A percentile compares a stretch with the other conserved stretches of the same genome.
phyloP scores from a whole-genome alignment of 495 filamentous ascomycete species.

The Jackrogersella multiformis region DNA sequence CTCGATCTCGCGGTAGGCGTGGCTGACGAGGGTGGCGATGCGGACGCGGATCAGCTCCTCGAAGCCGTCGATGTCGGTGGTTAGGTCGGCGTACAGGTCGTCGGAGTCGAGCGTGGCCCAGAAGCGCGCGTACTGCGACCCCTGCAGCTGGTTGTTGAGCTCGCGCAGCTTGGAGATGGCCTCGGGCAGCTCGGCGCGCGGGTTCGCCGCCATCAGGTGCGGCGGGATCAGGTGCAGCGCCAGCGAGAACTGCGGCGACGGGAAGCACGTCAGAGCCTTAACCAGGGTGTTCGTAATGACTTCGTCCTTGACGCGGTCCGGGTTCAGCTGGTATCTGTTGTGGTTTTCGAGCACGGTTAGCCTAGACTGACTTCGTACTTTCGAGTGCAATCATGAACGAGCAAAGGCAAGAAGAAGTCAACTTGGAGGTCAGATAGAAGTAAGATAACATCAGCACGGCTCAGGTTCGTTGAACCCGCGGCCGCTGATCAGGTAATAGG shows the following conservation, averaged over 20 bases:
- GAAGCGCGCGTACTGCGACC: constrained; percentile 87
- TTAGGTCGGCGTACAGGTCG: constrained; percentile 94
- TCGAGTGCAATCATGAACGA: neutral
- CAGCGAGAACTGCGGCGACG: constrained; percentile 92
- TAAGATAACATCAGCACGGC: constrained; percentile 65
- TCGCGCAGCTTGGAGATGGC: constrained; percentile 87
- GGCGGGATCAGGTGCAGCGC: constrained; percentile 86
- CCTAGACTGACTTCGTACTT: neutral
- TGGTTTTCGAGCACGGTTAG: constrained; percentile 20
- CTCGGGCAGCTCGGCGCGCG: constrained; percentile 72
- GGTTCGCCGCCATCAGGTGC: constrained; percentile 53
- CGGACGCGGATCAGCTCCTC: constrained; percentile 94
- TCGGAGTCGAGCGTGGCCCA: constrained; percentile 93
- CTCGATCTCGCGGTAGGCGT: constrained; percentile 85
- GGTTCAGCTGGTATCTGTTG: constrained; percentile 99
- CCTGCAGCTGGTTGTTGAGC: constrained; percentile 85
- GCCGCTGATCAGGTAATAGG: constrained; percentile 91
- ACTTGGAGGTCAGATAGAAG: constrained; percentile 68
- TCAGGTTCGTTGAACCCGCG: constrained; percentile 55
- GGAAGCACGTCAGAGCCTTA: constrained; percentile 97
- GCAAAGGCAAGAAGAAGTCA: constrained; percentile 15
- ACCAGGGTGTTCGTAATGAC: constrained; percentile 98
- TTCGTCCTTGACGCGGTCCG: constrained; percentile 95
- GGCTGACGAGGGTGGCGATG: constrained; percentile 88
- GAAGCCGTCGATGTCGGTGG: constrained; percentile 93